phyloP scores from a whole-genome alignment of 495 filamentous ascomycete genomes.

The Beverwykella pulmonaria region DNA sequence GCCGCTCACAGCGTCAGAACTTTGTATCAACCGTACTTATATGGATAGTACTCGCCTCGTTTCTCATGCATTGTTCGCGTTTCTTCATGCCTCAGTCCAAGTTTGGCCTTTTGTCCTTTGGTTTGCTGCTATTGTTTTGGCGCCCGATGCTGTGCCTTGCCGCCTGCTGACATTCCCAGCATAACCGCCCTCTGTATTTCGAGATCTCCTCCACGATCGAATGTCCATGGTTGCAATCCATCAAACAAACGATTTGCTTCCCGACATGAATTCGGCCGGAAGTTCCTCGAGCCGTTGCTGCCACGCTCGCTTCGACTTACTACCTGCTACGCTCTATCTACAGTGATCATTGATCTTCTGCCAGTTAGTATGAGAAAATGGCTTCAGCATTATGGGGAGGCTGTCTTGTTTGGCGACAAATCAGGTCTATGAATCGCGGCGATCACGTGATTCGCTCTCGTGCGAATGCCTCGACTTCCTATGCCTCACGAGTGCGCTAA shows the following conservation, averaged over 20 bases:
- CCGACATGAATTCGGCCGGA: background rate
- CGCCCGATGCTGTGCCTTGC: constrained; percentile 7
- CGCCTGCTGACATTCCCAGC: background rate
- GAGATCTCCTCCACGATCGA: constrained; percentile 2
- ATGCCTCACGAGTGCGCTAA: background rate
- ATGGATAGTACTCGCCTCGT: constrained; percentile 1
- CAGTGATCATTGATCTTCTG: too few species aligned
- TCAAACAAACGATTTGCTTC: constrained; percentile 5
- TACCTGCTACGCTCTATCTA: too few species aligned
- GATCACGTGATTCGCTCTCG: too few species aligned
- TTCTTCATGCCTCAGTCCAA: constrained; percentile 14
- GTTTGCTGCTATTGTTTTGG: constrained; percentile 5
- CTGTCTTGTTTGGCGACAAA: too few species aligned
- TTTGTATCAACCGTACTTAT: constrained; percentile 22
- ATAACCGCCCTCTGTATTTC: background rate
- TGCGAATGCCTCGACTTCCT: too few species aligned
- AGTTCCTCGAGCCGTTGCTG: background rate
- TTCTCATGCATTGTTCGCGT: constrained; percentile 16
- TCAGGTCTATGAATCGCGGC: too few species aligned
- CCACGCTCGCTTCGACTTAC: background rate
- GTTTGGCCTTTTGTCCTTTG: constrained; percentile 4
- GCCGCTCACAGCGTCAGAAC: constrained; percentile 22
- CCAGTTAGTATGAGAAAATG: too few species aligned
- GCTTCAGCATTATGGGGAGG: too few species aligned
- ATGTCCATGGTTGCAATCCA: constrained; percentile 1